Evolutionary conservation across 2,329 filamentous ascomycete species (phyloP).

Genomic region (Fusarium brevicatenulatum): DNA sequence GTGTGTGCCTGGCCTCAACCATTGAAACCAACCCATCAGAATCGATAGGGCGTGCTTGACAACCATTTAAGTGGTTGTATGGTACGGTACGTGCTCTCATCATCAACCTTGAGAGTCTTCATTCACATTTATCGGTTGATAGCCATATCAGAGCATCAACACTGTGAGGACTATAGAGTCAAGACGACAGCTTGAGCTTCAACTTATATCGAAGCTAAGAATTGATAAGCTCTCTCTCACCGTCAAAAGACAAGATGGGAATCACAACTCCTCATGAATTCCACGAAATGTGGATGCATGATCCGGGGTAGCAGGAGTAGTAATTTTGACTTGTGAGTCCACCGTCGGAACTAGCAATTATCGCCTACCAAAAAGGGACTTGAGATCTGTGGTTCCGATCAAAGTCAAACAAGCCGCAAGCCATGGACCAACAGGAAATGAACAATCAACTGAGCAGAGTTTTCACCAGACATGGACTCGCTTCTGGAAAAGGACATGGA

Average conservation of each 20-base stretch:
- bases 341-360: slow-evolving; percentile 17
- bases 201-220: not conserved
- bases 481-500: slow-evolving; percentile 33
- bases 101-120: not conserved
- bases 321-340: slow-evolving; percentile 13
- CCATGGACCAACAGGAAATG: slow-evolving; percentile 22
- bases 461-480: slow-evolving; percentile 26
- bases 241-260: not conserved
- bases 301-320: slow-evolving; percentile 30
- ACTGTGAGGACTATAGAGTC: not conserved
- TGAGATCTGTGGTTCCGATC: slow-evolving; percentile 20
- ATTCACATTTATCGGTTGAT: slow-evolving; percentile 7
- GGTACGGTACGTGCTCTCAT: slow-evolving; percentile 6
- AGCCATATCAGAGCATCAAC: not conserved
- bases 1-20: slow-evolving; percentile 27
- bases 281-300: slow-evolving; percentile 14
- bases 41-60: slow-evolving; percentile 32
- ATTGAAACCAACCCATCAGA: slow-evolving; percentile 10
- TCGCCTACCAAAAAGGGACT: slow-evolving; percentile 17
- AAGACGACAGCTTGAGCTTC: not conserved
- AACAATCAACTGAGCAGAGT: slow-evolving; percentile 24
- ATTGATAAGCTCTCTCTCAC: slow-evolving; percentile 15
- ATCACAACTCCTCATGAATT: slow-evolving; percentile 12
- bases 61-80: not conserved
- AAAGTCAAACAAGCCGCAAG: slow-evolving; percentile 7